Conservation (phyloP, 257 asterid genomes). For the Eustoma russellianum region DNA sequence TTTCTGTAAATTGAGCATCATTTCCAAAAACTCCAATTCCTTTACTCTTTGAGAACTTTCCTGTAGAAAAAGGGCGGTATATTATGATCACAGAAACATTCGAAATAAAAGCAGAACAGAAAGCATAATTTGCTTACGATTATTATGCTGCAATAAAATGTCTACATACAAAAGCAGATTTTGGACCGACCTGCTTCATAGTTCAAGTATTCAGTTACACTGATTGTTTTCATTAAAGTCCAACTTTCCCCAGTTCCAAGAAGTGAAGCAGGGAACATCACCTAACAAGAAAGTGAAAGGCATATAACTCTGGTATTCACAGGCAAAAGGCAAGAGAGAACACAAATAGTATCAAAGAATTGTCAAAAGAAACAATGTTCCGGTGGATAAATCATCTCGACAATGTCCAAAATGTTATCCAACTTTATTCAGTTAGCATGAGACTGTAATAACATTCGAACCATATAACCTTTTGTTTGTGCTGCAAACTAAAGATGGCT, state of each 20-base stretch:
- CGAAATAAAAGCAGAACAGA: background rate
- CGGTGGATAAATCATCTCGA: no score
- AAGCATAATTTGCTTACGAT: background rate
- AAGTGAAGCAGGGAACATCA: slow-evolving; percentile 90
- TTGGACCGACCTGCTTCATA: slow-evolving; percentile 79
- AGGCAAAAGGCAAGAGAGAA: background rate
- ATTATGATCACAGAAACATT: background rate
- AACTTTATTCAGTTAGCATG: no score
- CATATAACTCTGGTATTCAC: background rate
- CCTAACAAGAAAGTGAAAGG: slow-evolving; percentile 35
- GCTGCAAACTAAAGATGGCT: no score
- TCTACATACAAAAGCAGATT: background rate
- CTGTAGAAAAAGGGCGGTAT: slow-evolving; percentile 23
- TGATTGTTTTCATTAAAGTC: slow-evolving; percentile 96
- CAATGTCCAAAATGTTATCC: no score
- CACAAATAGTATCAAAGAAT: background rate
- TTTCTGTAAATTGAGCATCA: slow-evolving; percentile 77
- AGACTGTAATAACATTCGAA: no score
- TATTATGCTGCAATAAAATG: background rate
- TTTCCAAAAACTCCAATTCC: slow-evolving; percentile 95
- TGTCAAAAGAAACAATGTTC: background rate
- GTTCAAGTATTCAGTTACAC: slow-evolving; percentile 92
- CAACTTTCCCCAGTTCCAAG: slow-evolving; percentile 93
- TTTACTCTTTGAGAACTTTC: slow-evolving; percentile 91
- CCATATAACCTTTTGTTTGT: no score